Conservation (phyloP, 1,284 basidiomycete genomes). For the Microbotryum scabiosae region DNA sequence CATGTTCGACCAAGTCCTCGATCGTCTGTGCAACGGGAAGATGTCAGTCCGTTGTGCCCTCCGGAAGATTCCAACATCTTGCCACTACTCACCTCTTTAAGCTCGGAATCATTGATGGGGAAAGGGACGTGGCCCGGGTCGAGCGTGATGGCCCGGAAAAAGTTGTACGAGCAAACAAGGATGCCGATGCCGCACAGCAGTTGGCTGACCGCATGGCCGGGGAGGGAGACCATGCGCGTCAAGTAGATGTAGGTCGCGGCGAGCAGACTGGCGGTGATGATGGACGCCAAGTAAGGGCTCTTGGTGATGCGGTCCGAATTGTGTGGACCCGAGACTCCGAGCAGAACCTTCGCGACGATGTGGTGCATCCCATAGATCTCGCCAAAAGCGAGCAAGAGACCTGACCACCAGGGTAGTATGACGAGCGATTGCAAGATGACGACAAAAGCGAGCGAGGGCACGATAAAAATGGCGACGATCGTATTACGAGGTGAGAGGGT, state of each 20-base stretch:
- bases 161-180: conserved; percentile 72
- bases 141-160: conserved; percentile 76
- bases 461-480: conserved; percentile 65
- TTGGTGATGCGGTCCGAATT: conserved; percentile 38
- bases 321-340: conserved; percentile 50
- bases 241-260: conserved; percentile 83
- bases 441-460: conserved; percentile 71
- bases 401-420: conserved; percentile 81
- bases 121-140: conserved; percentile 85
- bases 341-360: conserved; percentile 70
- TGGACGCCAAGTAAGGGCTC: conserved; percentile 79
- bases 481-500: conserved; percentile 51
- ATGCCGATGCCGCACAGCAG: conserved; percentile 63
- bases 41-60: not conserved
- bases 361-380: conserved; percentile 78
- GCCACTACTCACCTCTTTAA: conserved; percentile 60
- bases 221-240: conserved; percentile 61
- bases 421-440: conserved; percentile 74
- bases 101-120: conserved; percentile 62
- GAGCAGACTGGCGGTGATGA: conserved; percentile 74
- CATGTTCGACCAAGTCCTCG: conserved; percentile 78
- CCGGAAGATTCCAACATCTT: not conserved
- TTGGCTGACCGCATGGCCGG: conserved; percentile 65
- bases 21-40: conserved; percentile 53
- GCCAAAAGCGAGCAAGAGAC: conserved; percentile 67